These are phyloP conservation scores for Rubroboletus satanas DNA, from an alignment of 768 basidiomycete species.

Conservation along the genomic window DNA sequence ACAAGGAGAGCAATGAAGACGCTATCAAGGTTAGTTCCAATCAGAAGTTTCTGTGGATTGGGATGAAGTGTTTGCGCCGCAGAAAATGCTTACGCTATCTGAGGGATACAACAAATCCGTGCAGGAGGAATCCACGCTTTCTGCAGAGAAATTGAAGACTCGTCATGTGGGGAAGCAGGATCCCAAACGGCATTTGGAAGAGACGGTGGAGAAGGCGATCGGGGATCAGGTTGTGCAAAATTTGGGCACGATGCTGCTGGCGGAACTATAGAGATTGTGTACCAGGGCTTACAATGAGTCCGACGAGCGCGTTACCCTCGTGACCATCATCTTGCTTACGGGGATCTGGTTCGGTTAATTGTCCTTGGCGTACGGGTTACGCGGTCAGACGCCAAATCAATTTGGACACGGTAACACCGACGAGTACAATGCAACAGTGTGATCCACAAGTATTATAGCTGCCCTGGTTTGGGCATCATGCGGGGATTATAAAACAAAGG, in stretches of 20 bases:
- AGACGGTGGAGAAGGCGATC: slow-evolving; percentile 97
- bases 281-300: background rate
- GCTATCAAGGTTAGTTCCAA: slow-evolving; percentile 77
- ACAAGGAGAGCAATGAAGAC: slow-evolving; percentile 87
- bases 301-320: background rate
- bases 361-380: background rate
- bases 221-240: slow-evolving; percentile 96
- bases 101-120: slow-evolving; percentile 97
- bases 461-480: slow-evolving; percentile 21
- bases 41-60: slow-evolving; percentile 15
- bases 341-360: background rate
- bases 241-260: slow-evolving; percentile 89
- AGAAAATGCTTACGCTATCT: slow-evolving; percentile 85
- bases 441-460: slow-evolving; percentile 1
- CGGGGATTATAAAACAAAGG: slow-evolving; percentile 42
- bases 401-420: background rate
- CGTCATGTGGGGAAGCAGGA: slow-evolving; percentile 97
- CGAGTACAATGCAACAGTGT: background rate
- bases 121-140: slow-evolving; percentile 95
- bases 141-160: slow-evolving; percentile 90
- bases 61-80: slow-evolving; percentile 16
- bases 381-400: slow-evolving; percentile 4
- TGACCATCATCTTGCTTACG: slow-evolving; percentile 1
- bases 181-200: slow-evolving; percentile 96
- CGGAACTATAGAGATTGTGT: slow-evolving; percentile 61